These are phyloP conservation scores for Venturia nashicola DNA, from an alignment of 2,329 filamentous ascomycete genomes.

Conservation along the genomic window DNA sequence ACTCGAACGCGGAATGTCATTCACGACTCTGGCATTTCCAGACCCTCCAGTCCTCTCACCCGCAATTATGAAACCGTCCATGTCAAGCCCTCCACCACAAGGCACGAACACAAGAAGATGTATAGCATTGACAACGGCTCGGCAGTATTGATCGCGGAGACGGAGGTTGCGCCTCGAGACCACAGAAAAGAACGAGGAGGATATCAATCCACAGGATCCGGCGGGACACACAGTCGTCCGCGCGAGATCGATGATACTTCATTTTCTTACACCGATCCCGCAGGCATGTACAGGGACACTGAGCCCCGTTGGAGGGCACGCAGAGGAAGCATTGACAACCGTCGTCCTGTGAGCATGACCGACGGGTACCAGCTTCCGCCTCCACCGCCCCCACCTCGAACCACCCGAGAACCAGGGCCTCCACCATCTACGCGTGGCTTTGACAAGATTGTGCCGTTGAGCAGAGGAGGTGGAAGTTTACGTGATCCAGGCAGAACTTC, in stretches of 20 bases:
- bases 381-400: constrained; percentile 18
- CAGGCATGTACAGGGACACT: constrained; percentile 38
- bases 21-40: constrained; percentile 16
- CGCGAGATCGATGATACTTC: constrained; percentile 27
- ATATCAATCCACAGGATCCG: background rate
- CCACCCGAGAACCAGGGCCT: constrained; percentile 32
- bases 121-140: constrained; percentile 36
- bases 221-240: background rate
- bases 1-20: constrained; percentile 23
- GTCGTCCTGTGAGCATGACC: constrained; percentile 33
- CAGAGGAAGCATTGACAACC: constrained; percentile 32
- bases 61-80: constrained; percentile 23
- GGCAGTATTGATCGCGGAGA: constrained; percentile 24
- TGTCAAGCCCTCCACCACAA: constrained; percentile 22
- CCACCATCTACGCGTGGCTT: constrained; percentile 60
- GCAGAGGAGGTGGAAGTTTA: constrained; percentile 32
- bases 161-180: constrained; percentile 23
- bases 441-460: constrained; percentile 49
- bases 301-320: constrained; percentile 35
- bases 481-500: constrained; percentile 33
- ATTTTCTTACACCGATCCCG: constrained; percentile 38
- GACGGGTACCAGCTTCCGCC: constrained; percentile 16
- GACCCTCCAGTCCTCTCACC: constrained; percentile 30
- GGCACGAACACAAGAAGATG: constrained; percentile 15
- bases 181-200: constrained; percentile 10